These are phyloP conservation scores for Phytophthora cryptogea DNA, from an alignment of 352 stramenopile genomes.

Conservation along the genomic window DNA sequence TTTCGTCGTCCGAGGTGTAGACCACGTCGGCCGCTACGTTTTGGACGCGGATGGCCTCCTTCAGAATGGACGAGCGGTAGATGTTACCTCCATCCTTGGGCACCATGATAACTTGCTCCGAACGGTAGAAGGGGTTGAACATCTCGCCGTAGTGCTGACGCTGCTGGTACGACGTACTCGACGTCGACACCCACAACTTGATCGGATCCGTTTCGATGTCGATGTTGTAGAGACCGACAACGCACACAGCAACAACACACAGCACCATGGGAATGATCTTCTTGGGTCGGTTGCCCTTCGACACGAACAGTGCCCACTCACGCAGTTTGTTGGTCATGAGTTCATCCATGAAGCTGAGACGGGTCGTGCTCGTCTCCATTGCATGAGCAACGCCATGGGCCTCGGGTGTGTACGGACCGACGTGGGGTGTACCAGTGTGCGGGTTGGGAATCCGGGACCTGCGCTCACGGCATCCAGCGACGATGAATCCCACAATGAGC, in stretches of 20 bases:
- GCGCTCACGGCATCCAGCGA: slow-evolving; percentile 37
- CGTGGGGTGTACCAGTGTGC: slow-evolving; percentile 22
- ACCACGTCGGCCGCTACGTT: slow-evolving; percentile 43
- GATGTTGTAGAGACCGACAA: slow-evolving; percentile 43
- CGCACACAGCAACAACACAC: slow-evolving; percentile 42
- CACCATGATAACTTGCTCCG: slow-evolving; percentile 70
- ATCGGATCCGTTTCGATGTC: slow-evolving; percentile 66
- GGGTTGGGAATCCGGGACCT: slow-evolving; percentile 24
- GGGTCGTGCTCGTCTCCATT: slow-evolving; percentile 22
- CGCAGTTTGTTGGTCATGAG: slow-evolving; percentile 47
- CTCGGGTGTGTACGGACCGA: slow-evolving; percentile 32
- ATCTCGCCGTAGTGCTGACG: slow-evolving; percentile 62
- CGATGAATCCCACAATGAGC: slow-evolving; percentile 48
- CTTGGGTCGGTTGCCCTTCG: slow-evolving; percentile 39
- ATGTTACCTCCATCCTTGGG: slow-evolving; percentile 66
- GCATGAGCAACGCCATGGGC: slow-evolving; percentile 26
- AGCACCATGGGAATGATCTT: slow-evolving; percentile 47
- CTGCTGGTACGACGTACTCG: slow-evolving; percentile 59
- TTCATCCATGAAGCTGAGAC: slow-evolving; percentile 50
- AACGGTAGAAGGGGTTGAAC: slow-evolving; percentile 76
- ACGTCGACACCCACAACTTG: slow-evolving; percentile 69
- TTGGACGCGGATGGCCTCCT: slow-evolving; percentile 58
- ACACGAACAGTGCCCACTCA: slow-evolving; percentile 47
- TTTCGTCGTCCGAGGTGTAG: slow-evolving; percentile 37
- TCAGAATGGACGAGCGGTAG: slow-evolving; percentile 51